Evolutionary conservation across 2,329 filamentous ascomycete species (phyloP), one percentile per base, ranked within the genome.

Genomic region (Parascedosporium putredinis): DNA sequence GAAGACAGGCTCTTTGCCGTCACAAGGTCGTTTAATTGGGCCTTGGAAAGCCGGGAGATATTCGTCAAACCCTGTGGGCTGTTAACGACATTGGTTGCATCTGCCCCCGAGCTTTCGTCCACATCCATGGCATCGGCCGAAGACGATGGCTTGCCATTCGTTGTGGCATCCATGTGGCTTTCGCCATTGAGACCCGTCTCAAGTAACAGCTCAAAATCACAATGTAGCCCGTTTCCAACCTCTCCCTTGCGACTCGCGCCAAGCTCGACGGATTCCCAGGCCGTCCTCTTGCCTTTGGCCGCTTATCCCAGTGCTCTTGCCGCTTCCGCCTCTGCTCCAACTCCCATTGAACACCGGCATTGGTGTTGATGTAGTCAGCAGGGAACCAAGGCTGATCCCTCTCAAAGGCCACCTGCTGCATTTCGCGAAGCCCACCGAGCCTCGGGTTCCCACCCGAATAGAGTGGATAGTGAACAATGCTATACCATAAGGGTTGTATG

Each of bases 401-500:
- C 67, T 97, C 90, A 60, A 95, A 95, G 1, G 81, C 71, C 20
- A 95, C 74, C 62, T 97, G 91, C 31, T 82, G 78, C 47, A 81
- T 74, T 64, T 98, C 86, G 42, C 87, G 75, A 27, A 96, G 60
- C 0, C 93, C 91, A 1, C 87, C 91, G 56, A 95, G 88, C 22
- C 84, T 76, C 1, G 88, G 85, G 52, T 88, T 94, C 0, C 84
- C 83, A 6, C 89, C 89, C 1, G 82, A 85, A 0, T 82, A 85
- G 1, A 94, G 72, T 0, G 88, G 87, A 52, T 83, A 88, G 60
- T 88, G 88, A 67, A 95, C 84, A 12, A 97, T 67, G 44, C 80
- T 82, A 58, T 91, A 84, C 93, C 93, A 98, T 27, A 96, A 73
- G 0, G 88, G 80, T 31, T 81, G 72, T 31, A 97, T 84, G 58